These are phyloP conservation scores for Puccinia coronata DNA, from an alignment of 1,284 basidiomycete species.

Conservation along the genomic window DNA sequence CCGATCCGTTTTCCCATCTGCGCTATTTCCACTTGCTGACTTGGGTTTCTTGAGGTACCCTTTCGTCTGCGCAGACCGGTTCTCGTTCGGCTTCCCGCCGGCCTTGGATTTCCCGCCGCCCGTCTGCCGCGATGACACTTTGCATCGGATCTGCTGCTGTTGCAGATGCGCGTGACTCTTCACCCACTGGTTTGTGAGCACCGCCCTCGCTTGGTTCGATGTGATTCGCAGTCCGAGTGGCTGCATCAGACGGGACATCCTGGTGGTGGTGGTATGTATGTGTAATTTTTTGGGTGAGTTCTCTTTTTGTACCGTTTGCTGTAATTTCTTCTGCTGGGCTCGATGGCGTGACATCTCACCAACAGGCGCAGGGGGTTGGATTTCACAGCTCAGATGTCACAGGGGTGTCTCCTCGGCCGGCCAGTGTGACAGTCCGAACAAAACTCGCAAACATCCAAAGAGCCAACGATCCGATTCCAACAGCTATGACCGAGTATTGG, in stretches of 20 bases:
- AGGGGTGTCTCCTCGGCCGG: neutral
- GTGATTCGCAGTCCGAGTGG: neutral
- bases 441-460: slow-evolving; percentile 44
- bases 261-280: neutral
- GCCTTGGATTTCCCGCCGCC: slow-evolving; percentile 26
- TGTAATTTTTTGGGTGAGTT: no score
- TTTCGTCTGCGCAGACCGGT: slow-evolving; percentile 41
- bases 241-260: no score
- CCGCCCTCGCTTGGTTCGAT: neutral
- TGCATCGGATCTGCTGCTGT: slow-evolving; percentile 11
- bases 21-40: neutral
- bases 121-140: slow-evolving; percentile 36
- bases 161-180: neutral
- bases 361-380: neutral
- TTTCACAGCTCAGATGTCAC: no score
- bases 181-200: neutral
- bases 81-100: slow-evolving; percentile 29
- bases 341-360: neutral
- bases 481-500: slow-evolving; percentile 61
- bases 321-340: neutral
- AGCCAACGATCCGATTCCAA: slow-evolving; percentile 65
- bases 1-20: slow-evolving; percentile 26
- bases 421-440: neutral
- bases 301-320: no score
- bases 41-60: slow-evolving; percentile 47